A percentile compares a stretch with the other conserved stretches of the same genome.
Evolutionary conservation across 441 rosid genomes (phyloP).

Genomic region (Aleurites moluccanus): DNA sequence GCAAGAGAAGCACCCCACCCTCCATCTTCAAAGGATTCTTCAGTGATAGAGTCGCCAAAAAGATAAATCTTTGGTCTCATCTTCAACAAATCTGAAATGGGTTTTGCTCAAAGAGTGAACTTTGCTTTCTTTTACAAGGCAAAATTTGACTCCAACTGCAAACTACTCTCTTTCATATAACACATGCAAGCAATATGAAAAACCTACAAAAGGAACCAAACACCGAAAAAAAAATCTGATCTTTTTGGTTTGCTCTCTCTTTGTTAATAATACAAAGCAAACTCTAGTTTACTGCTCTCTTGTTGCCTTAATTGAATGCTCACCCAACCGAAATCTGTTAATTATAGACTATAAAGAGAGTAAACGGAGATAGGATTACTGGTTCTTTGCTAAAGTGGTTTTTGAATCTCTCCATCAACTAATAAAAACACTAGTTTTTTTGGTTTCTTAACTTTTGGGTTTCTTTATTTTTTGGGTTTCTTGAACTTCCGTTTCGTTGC

Average conservation of each 20-base stretch:
- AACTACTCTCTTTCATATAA: neutral
- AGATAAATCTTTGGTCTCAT: slow-evolving; percentile 82
- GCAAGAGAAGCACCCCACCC: slow-evolving; percentile 92
- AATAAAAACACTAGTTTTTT: too few relatives aligned
- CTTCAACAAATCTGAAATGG: slow-evolving; percentile 14
- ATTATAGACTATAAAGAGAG: neutral
- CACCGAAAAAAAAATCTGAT: neutral
- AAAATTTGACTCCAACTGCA: neutral
- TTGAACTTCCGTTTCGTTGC: neutral
- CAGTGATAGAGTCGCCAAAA: slow-evolving; percentile 91
- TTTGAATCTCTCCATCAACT: neutral
- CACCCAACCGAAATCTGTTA: neutral
- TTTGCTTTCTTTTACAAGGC: neutral
- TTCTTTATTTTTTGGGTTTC: neutral
- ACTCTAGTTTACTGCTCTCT: neutral
- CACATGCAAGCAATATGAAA: neutral
- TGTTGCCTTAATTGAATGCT: neutral
- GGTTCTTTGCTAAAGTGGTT: too few relatives aligned
- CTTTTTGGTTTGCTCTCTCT: neutral
- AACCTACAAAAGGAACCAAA: neutral
- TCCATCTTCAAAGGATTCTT: slow-evolving; percentile 61
- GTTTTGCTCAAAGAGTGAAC: neutral
- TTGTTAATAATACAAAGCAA: neutral
- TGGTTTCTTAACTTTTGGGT: neutral
- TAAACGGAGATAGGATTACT: too few relatives aligned